Evolutionary conservation across 768 basidiomycete genomes (phyloP), one percentile per base, ranked within the genome.

Genomic region (Mycena latifolia): DNA sequence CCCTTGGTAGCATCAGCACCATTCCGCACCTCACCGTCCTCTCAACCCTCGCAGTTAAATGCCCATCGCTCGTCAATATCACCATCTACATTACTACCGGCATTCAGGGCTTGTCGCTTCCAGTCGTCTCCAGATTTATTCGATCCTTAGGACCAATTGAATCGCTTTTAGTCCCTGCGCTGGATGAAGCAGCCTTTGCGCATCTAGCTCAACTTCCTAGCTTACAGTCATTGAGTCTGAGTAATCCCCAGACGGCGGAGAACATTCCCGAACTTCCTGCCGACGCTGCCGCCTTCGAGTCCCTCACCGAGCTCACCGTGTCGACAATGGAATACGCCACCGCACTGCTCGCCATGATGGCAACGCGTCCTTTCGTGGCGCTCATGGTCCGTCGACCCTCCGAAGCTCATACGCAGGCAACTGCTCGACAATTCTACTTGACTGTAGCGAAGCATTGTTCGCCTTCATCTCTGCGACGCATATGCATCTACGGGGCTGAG

Each of bases 161-260:
- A 25, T 52, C 28, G 2, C 20, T 52, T 0, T 2, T n/a, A 8
- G 39, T 52, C 0, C 51, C 50, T 5, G 37, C 12, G 12, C 39
- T 51, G 20, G 39, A 61, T 20, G 27, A 24, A 22, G 3, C 20
- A 0, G 48, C 59, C 0, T 12, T 61, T 22, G 37, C 18, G 0
- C 47, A 61, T 43, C 2, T 61, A 3, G 28, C 47, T 7, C 58
- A 51, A n/a, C 58, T 59, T 8, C 35, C 58, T 15, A 5, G 18
- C 25, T 37, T 59, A 2, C 1, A 14, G 5, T 37, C 8, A 8
- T 14, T 50, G 20, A 20, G 41, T 5, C 20, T 47, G n/a, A n/a
- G 1, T 1, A 25, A 27, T 5, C 27, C n/a, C 12, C 9, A n/a
- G n/a, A n/a, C n/a, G n/a, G n/a, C n/a, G n/a, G n/a, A n/a, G n/a